These are phyloP conservation scores for Ogataea chonburiensis DNA, from an alignment of 805 yeast genomes.

Conservation along the genomic window DNA sequence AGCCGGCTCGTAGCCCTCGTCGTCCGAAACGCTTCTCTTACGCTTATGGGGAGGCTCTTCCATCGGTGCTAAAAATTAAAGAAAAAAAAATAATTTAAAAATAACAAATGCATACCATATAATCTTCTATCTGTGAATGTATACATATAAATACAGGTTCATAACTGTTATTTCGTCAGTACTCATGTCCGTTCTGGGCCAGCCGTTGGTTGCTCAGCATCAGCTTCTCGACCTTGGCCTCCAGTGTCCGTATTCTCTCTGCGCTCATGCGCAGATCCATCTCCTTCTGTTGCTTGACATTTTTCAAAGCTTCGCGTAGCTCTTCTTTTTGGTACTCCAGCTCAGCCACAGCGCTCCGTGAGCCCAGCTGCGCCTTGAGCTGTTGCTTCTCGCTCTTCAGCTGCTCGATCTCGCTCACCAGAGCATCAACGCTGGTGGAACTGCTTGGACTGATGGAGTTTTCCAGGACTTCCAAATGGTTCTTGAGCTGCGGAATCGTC, in stretches of 20 bases:
- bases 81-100: not conserved
- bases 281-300: slow-evolving; percentile 29
- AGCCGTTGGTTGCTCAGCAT: slow-evolving; percentile 13
- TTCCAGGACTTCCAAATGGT: slow-evolving; percentile 37
- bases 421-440: slow-evolving; percentile 7
- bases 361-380: slow-evolving; percentile 35
- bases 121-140: slow-evolving; percentile 1
- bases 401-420: slow-evolving; percentile 28
- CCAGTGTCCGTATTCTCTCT: slow-evolving; percentile 27
- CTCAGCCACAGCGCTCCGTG: slow-evolving; percentile 19
- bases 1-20: slow-evolving; percentile 22
- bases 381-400: slow-evolving; percentile 33
- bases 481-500: slow-evolving; percentile 47
- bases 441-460: slow-evolving; percentile 18
- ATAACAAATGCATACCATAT: not conserved
- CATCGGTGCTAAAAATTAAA: slow-evolving; percentile 4
- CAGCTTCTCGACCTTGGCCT: slow-evolving; percentile 23
- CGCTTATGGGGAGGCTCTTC: slow-evolving; percentile 18
- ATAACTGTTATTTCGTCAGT: slow-evolving; percentile 1
- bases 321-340: slow-evolving; percentile 33
- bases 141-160: slow-evolving; percentile 4
- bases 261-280: slow-evolving; percentile 26
- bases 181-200: not conserved
- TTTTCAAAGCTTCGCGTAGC: slow-evolving; percentile 31
- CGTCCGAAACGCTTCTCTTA: slow-evolving; percentile 20